phyloP scores from a whole-genome alignment of 129 eudicot genomes.

The Calendula officinalis region DNA sequence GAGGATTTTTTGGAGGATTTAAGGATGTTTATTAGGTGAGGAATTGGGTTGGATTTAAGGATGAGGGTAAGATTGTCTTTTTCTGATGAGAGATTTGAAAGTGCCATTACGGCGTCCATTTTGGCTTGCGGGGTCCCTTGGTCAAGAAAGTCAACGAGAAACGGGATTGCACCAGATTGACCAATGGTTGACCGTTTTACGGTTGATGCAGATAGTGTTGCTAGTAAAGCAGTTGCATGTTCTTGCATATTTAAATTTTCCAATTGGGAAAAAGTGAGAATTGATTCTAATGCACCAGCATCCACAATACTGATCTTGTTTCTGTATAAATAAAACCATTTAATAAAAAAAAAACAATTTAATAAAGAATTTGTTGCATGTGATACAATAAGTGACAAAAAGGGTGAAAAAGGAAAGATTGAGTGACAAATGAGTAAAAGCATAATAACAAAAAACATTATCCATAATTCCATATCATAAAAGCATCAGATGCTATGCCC shows the following conservation, averaged over 20 bases:
- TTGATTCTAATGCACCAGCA: conserved; percentile 78
- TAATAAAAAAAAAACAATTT: background rate
- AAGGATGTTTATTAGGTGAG: conserved; percentile 53
- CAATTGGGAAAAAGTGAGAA: conserved; percentile 56
- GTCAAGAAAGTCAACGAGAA: conserved; percentile 56
- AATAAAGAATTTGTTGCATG: conserved; percentile 28
- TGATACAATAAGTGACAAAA: conserved; percentile 20
- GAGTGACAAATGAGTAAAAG: conserved; percentile 42
- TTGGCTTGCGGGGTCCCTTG: conserved; percentile 71
- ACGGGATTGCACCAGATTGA: conserved; percentile 75
- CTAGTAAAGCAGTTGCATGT: conserved; percentile 80
- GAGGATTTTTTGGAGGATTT: conserved; percentile 72
- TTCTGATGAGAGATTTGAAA: conserved; percentile 82
- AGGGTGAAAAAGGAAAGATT: conserved; percentile 24
- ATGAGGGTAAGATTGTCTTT: conserved; percentile 47
- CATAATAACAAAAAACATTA: conserved; percentile 37
- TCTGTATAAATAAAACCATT: conserved; percentile 39
- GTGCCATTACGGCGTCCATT: conserved; percentile 78
- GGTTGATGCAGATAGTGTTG: conserved; percentile 82
- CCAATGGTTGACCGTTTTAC: conserved; percentile 63
- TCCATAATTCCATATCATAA: conserved; percentile 23
- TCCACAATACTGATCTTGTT: conserved; percentile 75
- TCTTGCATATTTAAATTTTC: conserved; percentile 56
- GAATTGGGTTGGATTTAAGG: conserved; percentile 64
- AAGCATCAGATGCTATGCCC: conserved; percentile 41